These are phyloP conservation scores for Lunasporangiospora selenospora DNA, from an alignment of 192 early-diverging fungal genomes.

Conservation along the genomic window DNA sequence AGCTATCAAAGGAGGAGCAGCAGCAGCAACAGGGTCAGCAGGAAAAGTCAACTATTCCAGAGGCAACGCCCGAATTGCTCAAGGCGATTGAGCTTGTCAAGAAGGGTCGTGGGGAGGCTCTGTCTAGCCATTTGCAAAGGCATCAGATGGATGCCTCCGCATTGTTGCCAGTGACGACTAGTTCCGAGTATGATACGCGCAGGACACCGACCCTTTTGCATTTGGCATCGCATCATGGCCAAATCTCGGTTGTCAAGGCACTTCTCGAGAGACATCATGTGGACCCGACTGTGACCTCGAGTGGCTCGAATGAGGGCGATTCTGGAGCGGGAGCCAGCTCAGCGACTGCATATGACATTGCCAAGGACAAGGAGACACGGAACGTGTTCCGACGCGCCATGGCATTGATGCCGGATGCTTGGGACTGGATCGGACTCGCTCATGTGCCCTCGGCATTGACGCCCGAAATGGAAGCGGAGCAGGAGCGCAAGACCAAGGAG, in stretches of 20 bases:
- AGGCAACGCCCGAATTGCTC: constrained; percentile 42
- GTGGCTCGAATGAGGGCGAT: background rate
- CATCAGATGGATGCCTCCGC: constrained; percentile 53
- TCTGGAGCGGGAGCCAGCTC: constrained; percentile 16
- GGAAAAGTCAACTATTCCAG: constrained; percentile 2
- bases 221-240: constrained; percentile 68
- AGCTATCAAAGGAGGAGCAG: constrained; percentile 5
- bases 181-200: constrained; percentile 50
- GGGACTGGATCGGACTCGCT: constrained; percentile 67
- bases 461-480: constrained; percentile 71
- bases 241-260: constrained; percentile 60
- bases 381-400: constrained; percentile 79
- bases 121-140: constrained; percentile 62
- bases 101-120: constrained; percentile 65
- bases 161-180: constrained; percentile 16
- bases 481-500: constrained; percentile 64
- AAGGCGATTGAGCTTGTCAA: constrained; percentile 66
- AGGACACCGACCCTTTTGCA: constrained; percentile 75
- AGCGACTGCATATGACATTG: constrained; percentile 71
- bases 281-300: constrained; percentile 67
- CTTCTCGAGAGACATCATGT: constrained; percentile 75
- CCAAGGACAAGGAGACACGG: constrained; percentile 71
- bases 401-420: constrained; percentile 62
- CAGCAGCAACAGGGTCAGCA: background rate
- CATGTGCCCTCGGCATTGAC: constrained; percentile 79